Conservation (phyloP, 2,329 filamentous ascomycete species). For the Lasiodiplodia theobromae region DNA sequence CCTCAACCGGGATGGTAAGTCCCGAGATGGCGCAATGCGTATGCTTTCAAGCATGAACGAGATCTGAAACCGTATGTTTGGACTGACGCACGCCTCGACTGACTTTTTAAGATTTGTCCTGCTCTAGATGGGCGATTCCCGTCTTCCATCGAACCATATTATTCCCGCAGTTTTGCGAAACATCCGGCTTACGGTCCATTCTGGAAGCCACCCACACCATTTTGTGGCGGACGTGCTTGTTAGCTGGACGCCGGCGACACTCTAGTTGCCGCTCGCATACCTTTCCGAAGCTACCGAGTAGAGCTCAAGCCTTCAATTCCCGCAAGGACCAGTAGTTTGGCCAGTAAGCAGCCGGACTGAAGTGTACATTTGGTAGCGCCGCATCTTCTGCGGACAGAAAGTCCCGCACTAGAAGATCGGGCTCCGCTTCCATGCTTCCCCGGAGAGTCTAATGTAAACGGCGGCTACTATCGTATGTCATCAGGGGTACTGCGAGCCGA, state of each 20-base stretch:
- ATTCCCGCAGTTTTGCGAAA: conserved; percentile 5
- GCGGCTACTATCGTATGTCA: not conserved
- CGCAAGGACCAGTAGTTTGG: not conserved
- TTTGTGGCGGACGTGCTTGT: not conserved
- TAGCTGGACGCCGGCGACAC: not conserved
- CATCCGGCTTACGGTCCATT: not conserved
- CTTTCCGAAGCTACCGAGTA: conserved; percentile 4
- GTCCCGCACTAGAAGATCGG: not conserved
- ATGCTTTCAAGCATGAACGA: conserved; percentile 5
- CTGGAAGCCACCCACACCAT: not conserved
- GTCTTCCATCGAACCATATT: not conserved
- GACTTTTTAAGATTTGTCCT: not conserved
- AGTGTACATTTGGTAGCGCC: conserved; percentile 1
- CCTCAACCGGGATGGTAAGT: conserved; percentile 5
- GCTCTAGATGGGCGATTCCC: conserved; percentile 1
- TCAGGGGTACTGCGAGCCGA: not conserved
- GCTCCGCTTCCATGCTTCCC: conserved; percentile 4
- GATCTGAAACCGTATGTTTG: conserved; percentile 3
- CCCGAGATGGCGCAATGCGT: conserved; percentile 21
- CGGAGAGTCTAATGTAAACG: conserved; percentile 2
- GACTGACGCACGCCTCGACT: conserved; percentile 6
- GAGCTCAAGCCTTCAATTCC: not conserved
- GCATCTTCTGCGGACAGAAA: not conserved
- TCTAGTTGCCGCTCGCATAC: not conserved
- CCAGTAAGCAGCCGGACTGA: not conserved